These are phyloP conservation scores for Globisporangium parvum DNA, from an alignment of 352 stramenopile genomes.

Conservation along the genomic window DNA sequence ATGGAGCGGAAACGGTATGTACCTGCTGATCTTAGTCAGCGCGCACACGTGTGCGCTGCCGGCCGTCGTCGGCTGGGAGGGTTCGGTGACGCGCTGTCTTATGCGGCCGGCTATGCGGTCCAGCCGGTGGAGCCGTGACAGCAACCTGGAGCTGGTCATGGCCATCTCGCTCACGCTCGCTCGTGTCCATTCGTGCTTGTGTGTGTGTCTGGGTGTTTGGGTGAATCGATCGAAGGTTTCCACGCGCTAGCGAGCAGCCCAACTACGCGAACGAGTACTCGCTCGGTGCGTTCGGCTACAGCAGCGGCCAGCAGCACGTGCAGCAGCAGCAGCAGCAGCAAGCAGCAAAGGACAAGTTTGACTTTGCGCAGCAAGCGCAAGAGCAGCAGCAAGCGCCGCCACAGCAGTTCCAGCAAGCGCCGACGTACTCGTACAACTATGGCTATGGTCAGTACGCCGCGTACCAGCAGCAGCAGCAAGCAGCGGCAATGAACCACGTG, in stretches of 20 bases:
- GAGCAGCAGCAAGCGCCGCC: slow-evolving; percentile 23
- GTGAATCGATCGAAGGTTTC: slow-evolving; percentile 3
- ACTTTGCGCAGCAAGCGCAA: slow-evolving; percentile 19
- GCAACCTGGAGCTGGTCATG: too few relatives aligned
- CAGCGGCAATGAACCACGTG: slow-evolving; percentile 6
- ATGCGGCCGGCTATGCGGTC: background rate
- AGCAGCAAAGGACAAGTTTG: slow-evolving; percentile 5
- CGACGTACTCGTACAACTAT: slow-evolving; percentile 33
- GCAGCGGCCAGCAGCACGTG: background rate
- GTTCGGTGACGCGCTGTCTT: background rate
- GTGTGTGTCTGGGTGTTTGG: background rate
- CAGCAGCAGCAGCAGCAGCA: slow-evolving; percentile 7
- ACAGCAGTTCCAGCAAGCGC: slow-evolving; percentile 23
- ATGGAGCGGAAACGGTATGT: slow-evolving; percentile 13
- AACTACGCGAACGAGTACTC: slow-evolving; percentile 19
- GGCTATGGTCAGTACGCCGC: slow-evolving; percentile 14
- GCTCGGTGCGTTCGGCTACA: slow-evolving; percentile 8
- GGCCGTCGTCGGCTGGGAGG: background rate
- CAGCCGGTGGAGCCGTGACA: background rate
- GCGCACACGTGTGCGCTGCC: background rate
- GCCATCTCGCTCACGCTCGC: background rate
- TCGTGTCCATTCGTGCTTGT: background rate
- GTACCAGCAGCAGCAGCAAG: slow-evolving; percentile 16
- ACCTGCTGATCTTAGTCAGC: background rate
- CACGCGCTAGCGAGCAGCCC: slow-evolving; percentile 4